A percentile compares a stretch with the other conserved stretches of the same genome.
These are phyloP conservation scores for Urtica urens DNA, from an alignment of 306 rosid species.

Conservation along the genomic window DNA sequence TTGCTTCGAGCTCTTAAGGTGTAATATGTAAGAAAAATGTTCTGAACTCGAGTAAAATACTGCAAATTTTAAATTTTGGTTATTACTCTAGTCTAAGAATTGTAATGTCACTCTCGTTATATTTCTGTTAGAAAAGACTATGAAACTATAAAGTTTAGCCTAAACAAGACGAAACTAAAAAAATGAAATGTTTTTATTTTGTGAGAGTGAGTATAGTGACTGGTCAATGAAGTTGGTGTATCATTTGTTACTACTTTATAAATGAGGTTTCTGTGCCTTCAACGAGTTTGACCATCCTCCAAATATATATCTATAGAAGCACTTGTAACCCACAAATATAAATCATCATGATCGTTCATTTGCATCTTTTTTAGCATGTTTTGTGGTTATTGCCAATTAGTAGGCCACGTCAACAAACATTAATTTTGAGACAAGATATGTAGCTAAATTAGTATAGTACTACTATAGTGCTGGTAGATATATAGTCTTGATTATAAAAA, in stretches of 20 bases:
- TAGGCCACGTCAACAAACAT: too few species aligned
- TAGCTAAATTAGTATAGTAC: too few species aligned
- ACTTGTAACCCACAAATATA: not conserved
- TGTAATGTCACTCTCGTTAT: too few species aligned
- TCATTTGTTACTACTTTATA: not conserved
- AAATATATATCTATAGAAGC: not conserved
- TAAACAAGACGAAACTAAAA: slow-evolving; percentile 2
- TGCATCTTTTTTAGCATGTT: slow-evolving; percentile 2
- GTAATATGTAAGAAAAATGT: too few species aligned
- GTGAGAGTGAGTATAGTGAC: not conserved
- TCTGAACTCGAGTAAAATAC: too few species aligned
- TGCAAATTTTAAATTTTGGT: too few species aligned
- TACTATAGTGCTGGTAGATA: too few species aligned
- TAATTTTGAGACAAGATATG: too few species aligned
- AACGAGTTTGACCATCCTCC: slow-evolving; percentile 2
- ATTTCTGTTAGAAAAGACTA: too few species aligned
- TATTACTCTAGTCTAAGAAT: too few species aligned
- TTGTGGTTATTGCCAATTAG: not conserved
- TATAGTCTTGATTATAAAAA: too few species aligned
- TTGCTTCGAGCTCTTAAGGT: too few species aligned
- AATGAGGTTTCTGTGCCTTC: not conserved
- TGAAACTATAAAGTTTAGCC: slow-evolving; percentile 11
- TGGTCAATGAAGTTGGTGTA: slow-evolving; percentile 15
- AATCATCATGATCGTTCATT: not conserved
- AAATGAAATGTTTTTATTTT: not conserved